Evolutionary conservation across 495 filamentous ascomycete species (phyloP).

Genomic region (Aspergillus ostianus): DNA sequence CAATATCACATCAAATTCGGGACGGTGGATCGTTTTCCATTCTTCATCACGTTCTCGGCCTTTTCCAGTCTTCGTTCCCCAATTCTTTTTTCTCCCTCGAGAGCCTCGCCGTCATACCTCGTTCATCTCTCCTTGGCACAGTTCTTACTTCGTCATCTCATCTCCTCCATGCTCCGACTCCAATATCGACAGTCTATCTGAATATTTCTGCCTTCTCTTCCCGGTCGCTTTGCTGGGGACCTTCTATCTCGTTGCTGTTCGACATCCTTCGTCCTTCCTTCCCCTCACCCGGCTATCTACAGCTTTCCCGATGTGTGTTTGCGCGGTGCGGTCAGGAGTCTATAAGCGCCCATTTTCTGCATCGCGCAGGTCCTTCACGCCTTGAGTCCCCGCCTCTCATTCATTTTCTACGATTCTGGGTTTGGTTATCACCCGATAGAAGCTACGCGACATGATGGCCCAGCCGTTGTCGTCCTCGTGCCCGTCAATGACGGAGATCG

Average conservation of each 20-base stretch:
- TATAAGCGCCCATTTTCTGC: conserved; percentile 9
- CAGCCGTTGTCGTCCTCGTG: conserved; percentile 19
- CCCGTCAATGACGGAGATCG: conserved; percentile 25
- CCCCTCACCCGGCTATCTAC: not conserved
- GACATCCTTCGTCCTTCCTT: not conserved
- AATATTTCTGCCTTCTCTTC: conserved; percentile 1
- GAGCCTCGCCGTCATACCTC: not conserved
- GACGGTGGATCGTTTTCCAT: not conserved
- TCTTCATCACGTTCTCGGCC: not conserved
- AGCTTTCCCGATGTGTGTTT: conserved; percentile 17
- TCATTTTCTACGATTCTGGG: not conserved
- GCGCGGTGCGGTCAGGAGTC: conserved; percentile 9
- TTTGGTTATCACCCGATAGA: not conserved
- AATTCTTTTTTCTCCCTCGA: not conserved
- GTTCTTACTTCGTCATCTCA: conserved; percentile 13
- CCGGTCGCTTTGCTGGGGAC: no score
- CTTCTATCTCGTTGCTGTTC: not conserved
- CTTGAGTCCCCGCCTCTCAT: not conserved
- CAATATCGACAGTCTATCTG: not conserved
- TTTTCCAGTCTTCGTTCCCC: not conserved
- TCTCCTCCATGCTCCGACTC: not conserved
- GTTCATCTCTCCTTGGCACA: conserved; percentile 9
- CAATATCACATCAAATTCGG: no score
- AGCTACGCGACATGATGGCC: conserved; percentile 23
- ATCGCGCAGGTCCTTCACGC: not conserved